Base-by-base conservation (phyloP, 441 rosid genomes). In the Flueggea neowawraea region DNA sequence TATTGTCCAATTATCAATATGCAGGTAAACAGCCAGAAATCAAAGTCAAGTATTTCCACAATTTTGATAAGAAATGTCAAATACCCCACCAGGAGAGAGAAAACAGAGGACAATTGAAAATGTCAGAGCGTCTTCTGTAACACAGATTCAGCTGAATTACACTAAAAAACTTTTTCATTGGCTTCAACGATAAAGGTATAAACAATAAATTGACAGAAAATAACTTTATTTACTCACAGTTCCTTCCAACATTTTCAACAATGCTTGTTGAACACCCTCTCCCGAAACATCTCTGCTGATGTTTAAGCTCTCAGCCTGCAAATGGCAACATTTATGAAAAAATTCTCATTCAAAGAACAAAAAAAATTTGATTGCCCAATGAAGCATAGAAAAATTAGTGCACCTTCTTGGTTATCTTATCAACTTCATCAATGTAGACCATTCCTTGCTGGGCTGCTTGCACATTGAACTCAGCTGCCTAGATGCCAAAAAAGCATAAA, bases 401-500 rank as follows among this genome's bases (percentile, higher is more conserved):
- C 52, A 90, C 97, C 97, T 84, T 90, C 75, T 93, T 93, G 1
- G 97, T 93, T 72, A 93, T 93, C 74, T 93, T 93, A 79, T 93
- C 96, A 76, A 93, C 91, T 84, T 93, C 98, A 79, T 93, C 98
- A 53, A 93, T 90, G 81, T 93, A 93, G 58, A 93, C 89, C 58
- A 93, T 90, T 64, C 98, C 98, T 69, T 90, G 98, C 62, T 90
- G 97, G 75, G 98, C 97, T 64, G 96, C 97, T 77, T 89, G 91
- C 55, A 94, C 97, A 71, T 94, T 89, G 70, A 90, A 94, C 72
- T 89, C 88, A 54, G 98, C 88, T 4, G 65, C 96, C 97, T 94
- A 78, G 56, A 72, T 50, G 66, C 61, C 71, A 66, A 64, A 63
- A 44, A 61, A 17, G 32, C 15, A 63, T 47, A 41, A 14, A 52